These are phyloP conservation scores for Microdochium trichocladiopsis DNA, from an alignment of 2,329 filamentous ascomycete genomes.

Conservation along the genomic window DNA sequence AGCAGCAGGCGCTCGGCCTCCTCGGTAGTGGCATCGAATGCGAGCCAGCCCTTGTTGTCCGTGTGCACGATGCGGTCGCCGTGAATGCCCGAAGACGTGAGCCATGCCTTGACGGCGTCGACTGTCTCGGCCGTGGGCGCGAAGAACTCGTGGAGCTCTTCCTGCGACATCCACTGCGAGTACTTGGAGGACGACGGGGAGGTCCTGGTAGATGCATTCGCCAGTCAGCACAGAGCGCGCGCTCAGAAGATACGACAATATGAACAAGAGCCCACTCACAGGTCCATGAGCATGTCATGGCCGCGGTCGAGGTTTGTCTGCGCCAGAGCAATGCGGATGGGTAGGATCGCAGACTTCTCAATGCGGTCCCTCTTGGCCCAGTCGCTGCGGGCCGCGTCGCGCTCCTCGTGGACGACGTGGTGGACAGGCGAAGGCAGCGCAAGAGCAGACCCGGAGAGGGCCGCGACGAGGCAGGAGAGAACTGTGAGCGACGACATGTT, in stretches of 20 bases:
- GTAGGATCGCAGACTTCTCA: neutral
- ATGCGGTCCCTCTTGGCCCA: neutral
- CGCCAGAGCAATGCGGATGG: neutral
- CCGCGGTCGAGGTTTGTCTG: neutral
- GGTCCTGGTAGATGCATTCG: neutral
- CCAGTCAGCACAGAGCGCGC: neutral
- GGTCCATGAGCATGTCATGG: neutral
- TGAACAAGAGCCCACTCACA: too few relatives aligned
- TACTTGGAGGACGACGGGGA: conserved; percentile 9
- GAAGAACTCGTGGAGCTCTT: conserved; percentile 15
- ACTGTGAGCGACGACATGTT: neutral
- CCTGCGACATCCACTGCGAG: conserved; percentile 7
- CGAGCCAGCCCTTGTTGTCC: conserved; percentile 24
- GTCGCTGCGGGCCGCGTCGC: neutral
- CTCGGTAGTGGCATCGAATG: conserved; percentile 23
- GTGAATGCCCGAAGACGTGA: conserved; percentile 20
- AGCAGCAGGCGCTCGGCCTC: conserved; percentile 26
- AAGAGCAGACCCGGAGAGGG: neutral
- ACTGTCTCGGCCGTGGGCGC: conserved; percentile 14
- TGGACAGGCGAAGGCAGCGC: neutral
- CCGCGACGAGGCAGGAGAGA: neutral
- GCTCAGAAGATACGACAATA: too few relatives aligned
- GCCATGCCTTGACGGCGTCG: conserved; percentile 21
- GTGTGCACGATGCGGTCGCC: conserved; percentile 12
- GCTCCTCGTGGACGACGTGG: neutral